A percentile compares a stretch with the other conserved stretches of the same genome.
phyloP scores from a whole-genome alignment of 805 yeast species.

The Starmera pachycereana region DNA sequence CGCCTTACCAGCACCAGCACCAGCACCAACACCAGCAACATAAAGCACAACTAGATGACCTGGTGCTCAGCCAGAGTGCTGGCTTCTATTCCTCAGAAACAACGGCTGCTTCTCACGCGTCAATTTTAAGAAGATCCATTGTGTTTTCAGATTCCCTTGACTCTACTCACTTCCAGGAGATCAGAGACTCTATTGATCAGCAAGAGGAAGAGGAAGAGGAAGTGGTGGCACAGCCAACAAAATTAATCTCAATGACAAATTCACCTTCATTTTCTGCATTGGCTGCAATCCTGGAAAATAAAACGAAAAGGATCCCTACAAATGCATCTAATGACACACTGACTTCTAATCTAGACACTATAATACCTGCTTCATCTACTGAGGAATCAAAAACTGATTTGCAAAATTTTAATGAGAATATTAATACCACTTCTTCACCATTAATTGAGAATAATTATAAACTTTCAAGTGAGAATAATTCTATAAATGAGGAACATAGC shows the following conservation, averaged over 20 bases:
- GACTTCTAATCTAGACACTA: slow-evolving; percentile 3
- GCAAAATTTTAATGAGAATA: background rate
- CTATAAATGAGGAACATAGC: background rate
- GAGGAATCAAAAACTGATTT: slow-evolving; percentile 2
- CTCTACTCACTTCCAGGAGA: slow-evolving; percentile 5
- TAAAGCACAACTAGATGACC: background rate
- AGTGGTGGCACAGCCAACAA: slow-evolving; percentile 1
- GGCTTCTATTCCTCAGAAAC: background rate
- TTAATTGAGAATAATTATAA: too few species aligned
- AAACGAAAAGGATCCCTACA: slow-evolving; percentile 10
- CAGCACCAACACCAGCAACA: background rate
- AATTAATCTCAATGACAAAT: slow-evolving; percentile 25
- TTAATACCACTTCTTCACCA: too few species aligned
- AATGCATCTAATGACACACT: slow-evolving; percentile 7
- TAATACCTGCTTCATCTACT: background rate
- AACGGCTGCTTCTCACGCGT: slow-evolving; percentile 8
- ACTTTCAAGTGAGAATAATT: too few species aligned
- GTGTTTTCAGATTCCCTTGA: slow-evolving; percentile 16
- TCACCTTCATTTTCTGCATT: slow-evolving; percentile 34
- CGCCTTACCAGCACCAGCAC: slow-evolving; percentile 1
- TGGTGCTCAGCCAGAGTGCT: background rate
- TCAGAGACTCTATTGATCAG: slow-evolving; percentile 1
- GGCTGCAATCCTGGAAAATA: slow-evolving; percentile 29
- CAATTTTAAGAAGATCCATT: slow-evolving; percentile 13
- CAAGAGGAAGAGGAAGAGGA: background rate